Evolutionary conservation across 2,329 filamentous ascomycete species (phyloP).

Genomic region (Colletotrichum caudatum): DNA sequence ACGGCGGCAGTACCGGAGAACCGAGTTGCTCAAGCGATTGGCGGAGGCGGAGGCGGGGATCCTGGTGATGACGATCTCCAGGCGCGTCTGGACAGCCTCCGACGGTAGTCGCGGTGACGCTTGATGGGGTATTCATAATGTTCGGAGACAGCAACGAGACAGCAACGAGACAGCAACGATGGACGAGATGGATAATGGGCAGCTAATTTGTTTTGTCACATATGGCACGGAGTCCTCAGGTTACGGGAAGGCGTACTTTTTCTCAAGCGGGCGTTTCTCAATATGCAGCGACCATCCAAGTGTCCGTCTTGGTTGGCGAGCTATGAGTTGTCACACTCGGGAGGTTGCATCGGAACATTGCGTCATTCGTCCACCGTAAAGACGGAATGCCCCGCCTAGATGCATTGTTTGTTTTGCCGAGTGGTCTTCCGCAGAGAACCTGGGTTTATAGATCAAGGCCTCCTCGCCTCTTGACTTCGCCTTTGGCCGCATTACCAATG

Average conservation of each 20-base stretch:
- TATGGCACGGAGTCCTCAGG: constrained; percentile 24
- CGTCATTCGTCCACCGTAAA: constrained; percentile 27
- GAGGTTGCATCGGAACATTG: constrained; percentile 29
- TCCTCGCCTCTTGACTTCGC: not conserved
- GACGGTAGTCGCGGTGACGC: constrained; percentile 58
- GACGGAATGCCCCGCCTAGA: constrained; percentile 25
- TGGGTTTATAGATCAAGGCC: not conserved
- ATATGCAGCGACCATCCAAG: constrained; percentile 12
- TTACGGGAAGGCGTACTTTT: constrained; percentile 36
- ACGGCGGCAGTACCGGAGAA: constrained; percentile 78
- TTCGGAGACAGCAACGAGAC: not conserved
- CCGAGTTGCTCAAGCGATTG: constrained; percentile 87
- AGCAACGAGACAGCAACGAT: constrained; percentile 23
- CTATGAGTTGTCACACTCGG: constrained; percentile 9
- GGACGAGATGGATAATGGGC: constrained; percentile 4
- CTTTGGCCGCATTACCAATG: not conserved
- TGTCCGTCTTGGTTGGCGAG: constrained; percentile 2
- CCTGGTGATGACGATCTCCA: constrained; percentile 92
- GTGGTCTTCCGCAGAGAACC: not conserved
- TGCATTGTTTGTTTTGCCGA: not conserved
- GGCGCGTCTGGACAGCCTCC: constrained; percentile 89
- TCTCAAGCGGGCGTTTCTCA: constrained; percentile 11
- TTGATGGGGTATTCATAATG: not conserved
- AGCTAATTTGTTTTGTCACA: constrained; percentile 39
- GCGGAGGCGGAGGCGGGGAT: constrained; percentile 71